phyloP scores from a whole-genome alignment of 352 stramenopile genomes.

The Globisporangium viniferum region DNA sequence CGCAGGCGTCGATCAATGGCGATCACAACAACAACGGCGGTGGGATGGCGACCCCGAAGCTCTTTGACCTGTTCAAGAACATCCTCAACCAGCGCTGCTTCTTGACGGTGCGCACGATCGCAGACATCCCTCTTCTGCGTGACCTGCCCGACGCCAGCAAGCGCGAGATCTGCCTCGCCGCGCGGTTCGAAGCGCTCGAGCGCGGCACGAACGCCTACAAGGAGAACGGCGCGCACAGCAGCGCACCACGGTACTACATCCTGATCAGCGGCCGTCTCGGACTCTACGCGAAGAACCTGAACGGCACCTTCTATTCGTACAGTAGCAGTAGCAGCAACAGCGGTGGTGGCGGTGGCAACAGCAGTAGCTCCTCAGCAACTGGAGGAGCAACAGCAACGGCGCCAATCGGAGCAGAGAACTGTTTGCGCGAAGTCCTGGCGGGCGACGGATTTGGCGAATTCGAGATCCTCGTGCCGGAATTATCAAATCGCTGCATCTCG shows the following conservation, averaged over 20 bases:
- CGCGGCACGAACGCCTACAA: slow-evolving; percentile 44
- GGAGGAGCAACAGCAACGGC: neutral
- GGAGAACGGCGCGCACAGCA: slow-evolving; percentile 22
- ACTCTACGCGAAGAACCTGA: slow-evolving; percentile 32
- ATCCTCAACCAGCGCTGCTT: slow-evolving; percentile 65
- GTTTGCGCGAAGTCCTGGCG: slow-evolving; percentile 33
- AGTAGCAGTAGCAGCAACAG: neutral
- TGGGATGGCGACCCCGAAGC: slow-evolving; percentile 32
- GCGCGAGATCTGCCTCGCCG: slow-evolving; percentile 41
- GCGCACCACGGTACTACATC: slow-evolving; percentile 40
- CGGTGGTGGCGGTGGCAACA: neutral
- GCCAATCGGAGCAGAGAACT: slow-evolving; percentile 15
- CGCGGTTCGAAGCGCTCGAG: slow-evolving; percentile 58
- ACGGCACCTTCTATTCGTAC: slow-evolving; percentile 13
- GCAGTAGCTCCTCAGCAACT: neutral
- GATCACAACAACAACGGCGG: neutral
- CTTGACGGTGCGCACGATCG: slow-evolving; percentile 51
- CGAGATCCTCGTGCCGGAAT: slow-evolving; percentile 47
- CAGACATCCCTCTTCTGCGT: slow-evolving; percentile 44
- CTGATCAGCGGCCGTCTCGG: slow-evolving; percentile 44
- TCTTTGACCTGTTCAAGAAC: slow-evolving; percentile 67
- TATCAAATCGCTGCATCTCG: slow-evolving; percentile 25
- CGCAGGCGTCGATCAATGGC: neutral
- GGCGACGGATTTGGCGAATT: slow-evolving; percentile 65
- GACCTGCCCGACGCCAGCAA: slow-evolving; percentile 36